Evolutionary conservation across 1,284 basidiomycete genomes (phyloP).

Genomic region (Xerocomus amazonicus): DNA sequence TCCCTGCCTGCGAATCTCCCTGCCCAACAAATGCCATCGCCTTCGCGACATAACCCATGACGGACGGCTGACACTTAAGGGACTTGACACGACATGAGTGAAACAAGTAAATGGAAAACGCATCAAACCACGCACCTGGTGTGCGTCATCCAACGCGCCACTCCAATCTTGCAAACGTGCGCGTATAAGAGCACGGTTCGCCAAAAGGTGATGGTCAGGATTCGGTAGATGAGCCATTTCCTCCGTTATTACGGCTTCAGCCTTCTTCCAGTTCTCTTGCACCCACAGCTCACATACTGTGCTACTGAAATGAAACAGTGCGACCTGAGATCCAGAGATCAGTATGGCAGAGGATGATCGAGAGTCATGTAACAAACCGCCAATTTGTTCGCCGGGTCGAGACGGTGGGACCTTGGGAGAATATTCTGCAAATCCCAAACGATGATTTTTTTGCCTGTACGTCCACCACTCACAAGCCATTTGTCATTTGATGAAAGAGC

Average conservation of each 20-base stretch:
- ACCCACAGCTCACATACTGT: background rate
- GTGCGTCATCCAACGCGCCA: constrained; percentile 1
- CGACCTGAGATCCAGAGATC: background rate
- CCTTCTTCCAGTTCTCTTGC: constrained; percentile 1
- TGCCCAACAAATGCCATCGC: constrained; percentile 2
- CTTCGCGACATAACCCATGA: constrained; percentile 5
- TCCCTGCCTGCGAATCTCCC: background rate
- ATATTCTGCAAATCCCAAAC: constrained; percentile 7
- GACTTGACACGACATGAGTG: background rate
- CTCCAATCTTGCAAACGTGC: constrained; percentile 2
- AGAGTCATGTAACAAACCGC: background rate
- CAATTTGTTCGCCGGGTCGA: background rate
- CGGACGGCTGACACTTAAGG: constrained; percentile 1
- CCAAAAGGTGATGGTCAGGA: background rate
- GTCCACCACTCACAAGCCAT: constrained; percentile 7
- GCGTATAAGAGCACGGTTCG: constrained; percentile 3
- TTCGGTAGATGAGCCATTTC: background rate
- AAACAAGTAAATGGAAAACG: background rate
- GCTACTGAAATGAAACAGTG: constrained; percentile 1
- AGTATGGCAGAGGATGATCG: background rate
- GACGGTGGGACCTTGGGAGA: constrained; percentile 2
- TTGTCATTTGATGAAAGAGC: constrained; percentile 8
- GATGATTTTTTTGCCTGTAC: constrained; percentile 3
- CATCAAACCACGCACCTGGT: background rate
- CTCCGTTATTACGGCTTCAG: background rate